These are phyloP conservation scores for Scutellaria barbata DNA, from an alignment of 257 asterid genomes.

Conservation along the genomic window DNA sequence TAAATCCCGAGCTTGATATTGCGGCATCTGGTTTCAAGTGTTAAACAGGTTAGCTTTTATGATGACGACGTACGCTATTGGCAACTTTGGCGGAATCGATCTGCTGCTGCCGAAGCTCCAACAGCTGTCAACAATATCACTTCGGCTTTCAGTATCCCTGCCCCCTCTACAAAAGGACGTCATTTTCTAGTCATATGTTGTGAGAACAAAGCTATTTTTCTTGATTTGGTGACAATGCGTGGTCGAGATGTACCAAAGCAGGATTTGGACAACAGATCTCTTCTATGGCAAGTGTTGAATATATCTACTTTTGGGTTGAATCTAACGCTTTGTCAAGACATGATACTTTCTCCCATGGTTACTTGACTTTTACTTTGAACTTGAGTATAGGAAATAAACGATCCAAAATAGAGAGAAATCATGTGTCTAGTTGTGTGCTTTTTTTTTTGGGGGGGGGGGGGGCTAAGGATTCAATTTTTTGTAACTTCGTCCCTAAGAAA, in stretches of 20 bases:
- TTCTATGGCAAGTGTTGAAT: constrained; percentile 66
- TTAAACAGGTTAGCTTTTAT: constrained; percentile 96
- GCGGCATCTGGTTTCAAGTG: constrained; percentile 63
- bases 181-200: constrained; percentile 98
- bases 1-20: constrained; percentile 44
- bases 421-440: constrained; percentile 12
- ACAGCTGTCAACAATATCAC: constrained; percentile 80
- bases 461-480: constrained; percentile 5
- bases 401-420: constrained; percentile 22
- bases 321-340: constrained; percentile 19
- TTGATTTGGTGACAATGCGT: constrained; percentile 97
- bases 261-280: constrained; percentile 94
- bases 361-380: not conserved
- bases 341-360: constrained; percentile 6
- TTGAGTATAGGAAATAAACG: not conserved
- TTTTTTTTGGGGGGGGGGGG: not conserved
- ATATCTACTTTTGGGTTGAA: constrained; percentile 1
- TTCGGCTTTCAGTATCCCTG: constrained; percentile 84
- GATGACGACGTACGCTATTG: constrained; percentile 95
- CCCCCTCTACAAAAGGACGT: constrained; percentile 93
- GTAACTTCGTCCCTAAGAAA: not conserved
- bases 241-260: constrained; percentile 99
- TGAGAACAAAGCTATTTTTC: constrained; percentile 94
- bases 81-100: constrained; percentile 88
- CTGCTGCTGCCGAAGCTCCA: constrained; percentile 98